Conservation (phyloP, 257 asterid genomes). For the Orobanche coerulescens region DNA sequence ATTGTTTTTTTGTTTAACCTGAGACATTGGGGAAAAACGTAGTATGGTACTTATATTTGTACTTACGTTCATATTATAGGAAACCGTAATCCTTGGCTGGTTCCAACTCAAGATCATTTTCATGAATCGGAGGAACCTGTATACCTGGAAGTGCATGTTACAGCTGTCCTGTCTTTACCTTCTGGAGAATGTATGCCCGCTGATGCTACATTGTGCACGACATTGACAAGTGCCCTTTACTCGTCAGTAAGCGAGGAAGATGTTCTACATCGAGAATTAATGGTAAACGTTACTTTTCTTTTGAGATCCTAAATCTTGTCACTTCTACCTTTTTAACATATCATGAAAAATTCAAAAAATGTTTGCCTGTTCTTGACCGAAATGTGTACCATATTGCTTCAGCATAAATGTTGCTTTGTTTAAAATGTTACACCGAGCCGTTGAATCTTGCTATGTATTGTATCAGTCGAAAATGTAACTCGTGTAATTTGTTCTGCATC, state of each 20-base stretch:
- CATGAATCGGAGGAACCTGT: constrained; percentile 50
- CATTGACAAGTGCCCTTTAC: constrained; percentile 79
- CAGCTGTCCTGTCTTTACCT: constrained; percentile 67
- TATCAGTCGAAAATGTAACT: not conserved
- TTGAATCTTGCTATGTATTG: not conserved
- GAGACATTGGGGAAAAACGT: not conserved
- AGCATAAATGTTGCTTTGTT: not conserved
- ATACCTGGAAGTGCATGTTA: constrained; percentile 84
- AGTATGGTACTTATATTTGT: not conserved
- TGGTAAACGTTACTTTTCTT: constrained; percentile 60
- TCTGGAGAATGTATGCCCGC: constrained; percentile 86
- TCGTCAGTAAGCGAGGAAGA: constrained; percentile 78
- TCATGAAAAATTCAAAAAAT: constrained; percentile 1
- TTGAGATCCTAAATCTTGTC: too few species aligned
- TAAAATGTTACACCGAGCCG: not conserved
- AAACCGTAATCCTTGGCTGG: constrained; percentile 65
- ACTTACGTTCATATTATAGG: constrained; percentile 36
- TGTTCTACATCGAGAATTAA: constrained; percentile 61
- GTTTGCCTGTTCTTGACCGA: not conserved
- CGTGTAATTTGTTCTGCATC: not conserved
- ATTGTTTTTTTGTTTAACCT: not conserved
- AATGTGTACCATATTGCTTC: constrained; percentile 9
- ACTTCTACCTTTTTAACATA: not conserved
- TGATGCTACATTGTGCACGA: constrained; percentile 78
- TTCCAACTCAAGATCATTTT: constrained; percentile 69